phyloP scores from a whole-genome alignment of 2,329 filamentous ascomycete genomes.

The Colletotrichum chlorophyti region DNA sequence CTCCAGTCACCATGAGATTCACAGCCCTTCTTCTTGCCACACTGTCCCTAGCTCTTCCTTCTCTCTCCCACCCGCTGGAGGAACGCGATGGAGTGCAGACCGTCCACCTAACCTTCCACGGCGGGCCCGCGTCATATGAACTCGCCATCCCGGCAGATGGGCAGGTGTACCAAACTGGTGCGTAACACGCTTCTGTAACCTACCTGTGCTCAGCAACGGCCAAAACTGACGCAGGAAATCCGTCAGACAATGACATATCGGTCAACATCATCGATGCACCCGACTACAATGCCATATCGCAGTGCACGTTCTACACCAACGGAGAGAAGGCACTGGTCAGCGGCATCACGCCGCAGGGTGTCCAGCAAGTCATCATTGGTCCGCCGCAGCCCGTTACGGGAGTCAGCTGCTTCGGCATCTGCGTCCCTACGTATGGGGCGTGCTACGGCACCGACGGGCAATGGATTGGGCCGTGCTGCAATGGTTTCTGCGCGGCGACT shows the following conservation, averaged over 20 bases:
- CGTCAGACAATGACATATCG: conserved; percentile 45
- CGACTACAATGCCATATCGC: conserved; percentile 48
- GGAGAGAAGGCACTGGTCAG: conserved; percentile 39
- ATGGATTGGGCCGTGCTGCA: conserved; percentile 48
- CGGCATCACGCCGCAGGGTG: conserved; percentile 37
- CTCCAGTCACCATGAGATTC: conserved; percentile 34
- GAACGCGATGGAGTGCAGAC: conserved; percentile 42
- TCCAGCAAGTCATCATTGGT: conserved; percentile 49
- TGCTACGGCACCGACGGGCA: conserved; percentile 45
- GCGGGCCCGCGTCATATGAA: conserved; percentile 47
- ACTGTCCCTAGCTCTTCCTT: conserved; percentile 17
- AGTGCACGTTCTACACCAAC: conserved; percentile 52
- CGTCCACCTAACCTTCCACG: conserved; percentile 52
- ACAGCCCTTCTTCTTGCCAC: conserved; percentile 4
- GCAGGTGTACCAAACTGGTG: conserved; percentile 43
- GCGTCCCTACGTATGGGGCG: conserved; percentile 46
- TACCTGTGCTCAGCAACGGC: too few relatives aligned
- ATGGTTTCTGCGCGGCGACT: conserved; percentile 49
- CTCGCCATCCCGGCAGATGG: conserved; percentile 52
- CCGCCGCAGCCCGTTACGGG: conserved; percentile 50
- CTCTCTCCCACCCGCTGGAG: conserved; percentile 15
- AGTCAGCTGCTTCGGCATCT: conserved; percentile 51
- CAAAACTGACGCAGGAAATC: not conserved
- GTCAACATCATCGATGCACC: conserved; percentile 49
- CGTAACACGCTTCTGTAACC: not conserved